phyloP scores from a whole-genome alignment of 306 rosid genomes.

The Quillaja saponaria region DNA sequence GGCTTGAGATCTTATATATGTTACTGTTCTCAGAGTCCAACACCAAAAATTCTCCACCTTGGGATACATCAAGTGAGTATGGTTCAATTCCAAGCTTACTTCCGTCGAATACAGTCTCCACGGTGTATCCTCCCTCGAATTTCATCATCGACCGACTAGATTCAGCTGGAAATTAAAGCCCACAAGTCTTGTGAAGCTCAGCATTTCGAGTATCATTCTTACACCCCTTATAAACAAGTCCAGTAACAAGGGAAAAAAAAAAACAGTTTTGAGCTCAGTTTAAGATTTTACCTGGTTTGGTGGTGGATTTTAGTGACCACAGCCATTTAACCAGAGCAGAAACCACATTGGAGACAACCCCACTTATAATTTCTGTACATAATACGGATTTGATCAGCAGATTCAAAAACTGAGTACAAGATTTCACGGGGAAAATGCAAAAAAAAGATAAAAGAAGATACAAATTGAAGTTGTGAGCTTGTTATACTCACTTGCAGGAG shows the following conservation, averaged over 20 bases:
- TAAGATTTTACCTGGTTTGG: constrained; percentile 56
- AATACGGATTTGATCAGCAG: constrained; percentile 25
- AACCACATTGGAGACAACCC: constrained; percentile 78
- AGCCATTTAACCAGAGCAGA: constrained; percentile 82
- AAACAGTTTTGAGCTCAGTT: constrained; percentile 14
- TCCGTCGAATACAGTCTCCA: constrained; percentile 94
- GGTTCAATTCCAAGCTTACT: constrained; percentile 94
- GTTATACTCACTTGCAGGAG: constrained; percentile 77
- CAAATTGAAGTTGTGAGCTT: constrained; percentile 1
- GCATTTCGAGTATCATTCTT: constrained; percentile 10
- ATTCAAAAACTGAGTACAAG: constrained; percentile 12
- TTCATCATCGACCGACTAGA: constrained; percentile 82
- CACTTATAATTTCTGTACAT: constrained; percentile 70
- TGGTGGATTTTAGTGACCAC: constrained; percentile 77
- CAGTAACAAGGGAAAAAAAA: constrained; percentile 12
- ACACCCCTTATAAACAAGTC: constrained; percentile 19
- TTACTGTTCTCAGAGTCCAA: constrained; percentile 92
- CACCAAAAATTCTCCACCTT: constrained; percentile 77
- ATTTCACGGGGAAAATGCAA: constrained; percentile 2
- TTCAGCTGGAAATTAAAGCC: constrained; percentile 54
- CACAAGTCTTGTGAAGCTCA: constrained; percentile 21
- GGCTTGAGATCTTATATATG: constrained; percentile 72
- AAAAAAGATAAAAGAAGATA: too few species aligned
- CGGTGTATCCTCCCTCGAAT: constrained; percentile 85
- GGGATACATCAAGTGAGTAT: constrained; percentile 62